Conservation (phyloP, 2,329 filamentous ascomycete species). For the Orbilia brochopaga region DNA sequence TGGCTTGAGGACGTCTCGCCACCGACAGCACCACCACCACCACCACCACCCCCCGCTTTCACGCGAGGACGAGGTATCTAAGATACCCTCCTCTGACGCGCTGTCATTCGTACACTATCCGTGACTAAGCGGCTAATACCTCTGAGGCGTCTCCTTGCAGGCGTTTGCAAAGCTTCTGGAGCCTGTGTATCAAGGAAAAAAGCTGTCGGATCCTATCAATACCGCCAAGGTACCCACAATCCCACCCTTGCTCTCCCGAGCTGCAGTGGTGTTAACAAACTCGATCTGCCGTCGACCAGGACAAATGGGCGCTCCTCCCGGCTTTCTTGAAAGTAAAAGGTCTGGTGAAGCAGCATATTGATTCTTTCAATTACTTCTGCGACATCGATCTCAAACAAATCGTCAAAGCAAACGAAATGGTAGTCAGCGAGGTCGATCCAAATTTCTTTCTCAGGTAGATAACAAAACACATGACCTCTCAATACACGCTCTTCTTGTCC, state of each 20-base stretch:
- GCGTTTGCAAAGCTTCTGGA: slow-evolving; percentile 69
- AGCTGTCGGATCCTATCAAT: slow-evolving; percentile 69
- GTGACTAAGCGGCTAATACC: neutral
- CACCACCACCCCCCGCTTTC: neutral
- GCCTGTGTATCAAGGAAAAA: slow-evolving; percentile 73
- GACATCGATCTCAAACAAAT: slow-evolving; percentile 97
- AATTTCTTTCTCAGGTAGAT: slow-evolving; percentile 82
- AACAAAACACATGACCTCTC: neutral
- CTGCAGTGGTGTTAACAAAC: neutral
- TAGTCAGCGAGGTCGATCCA: slow-evolving; percentile 89
- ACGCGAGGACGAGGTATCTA: slow-evolving; percentile 39
- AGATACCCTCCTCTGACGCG: too few relatives aligned
- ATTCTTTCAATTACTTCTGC: slow-evolving; percentile 98
- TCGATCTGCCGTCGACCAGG: slow-evolving; percentile 59
- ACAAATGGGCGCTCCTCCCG: slow-evolving; percentile 96
- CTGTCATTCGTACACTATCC: too few relatives aligned
- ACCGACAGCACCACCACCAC: neutral
- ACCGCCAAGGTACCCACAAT: slow-evolving; percentile 60
- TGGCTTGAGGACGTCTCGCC: slow-evolving; percentile 15
- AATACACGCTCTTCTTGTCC: neutral
- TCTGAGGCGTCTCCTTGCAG: slow-evolving; percentile 16
- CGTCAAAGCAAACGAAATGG: slow-evolving; percentile 83
- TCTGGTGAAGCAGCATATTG: slow-evolving; percentile 94
- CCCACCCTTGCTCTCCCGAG: neutral
- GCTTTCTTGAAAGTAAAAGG: slow-evolving; percentile 99